Conservation (phyloP, 2,329 filamentous ascomycete genomes). For the Aspergillus novofumigatus region DNA sequence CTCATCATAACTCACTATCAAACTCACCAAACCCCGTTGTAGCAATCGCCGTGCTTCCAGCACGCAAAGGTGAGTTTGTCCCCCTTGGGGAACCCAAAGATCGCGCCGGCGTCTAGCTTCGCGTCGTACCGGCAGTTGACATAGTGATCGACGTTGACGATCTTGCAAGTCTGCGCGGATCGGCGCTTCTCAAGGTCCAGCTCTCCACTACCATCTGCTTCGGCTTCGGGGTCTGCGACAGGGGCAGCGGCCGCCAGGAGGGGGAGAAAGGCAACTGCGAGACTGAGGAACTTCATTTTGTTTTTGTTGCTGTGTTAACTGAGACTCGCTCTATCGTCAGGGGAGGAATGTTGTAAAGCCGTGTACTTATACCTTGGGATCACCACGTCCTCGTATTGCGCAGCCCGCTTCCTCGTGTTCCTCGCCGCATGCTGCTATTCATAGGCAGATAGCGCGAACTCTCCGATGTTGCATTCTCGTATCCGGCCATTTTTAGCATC, state of each 20-base stretch:
- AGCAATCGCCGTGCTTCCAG: conserved; percentile 9
- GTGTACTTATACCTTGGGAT: background rate
- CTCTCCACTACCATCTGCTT: background rate
- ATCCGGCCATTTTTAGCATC: background rate
- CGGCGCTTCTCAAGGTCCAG: background rate
- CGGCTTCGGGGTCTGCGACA: background rate
- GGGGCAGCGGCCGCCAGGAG: background rate
- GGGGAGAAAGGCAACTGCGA: background rate
- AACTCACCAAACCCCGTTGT: conserved; percentile 8
- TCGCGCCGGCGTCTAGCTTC: conserved; percentile 1
- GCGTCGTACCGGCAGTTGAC: conserved; percentile 9
- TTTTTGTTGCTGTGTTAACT: background rate
- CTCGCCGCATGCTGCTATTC: background rate
- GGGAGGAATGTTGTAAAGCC: background rate
- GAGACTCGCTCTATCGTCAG: too few species aligned
- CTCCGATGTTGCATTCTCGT: background rate
- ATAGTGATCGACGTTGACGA: conserved; percentile 8
- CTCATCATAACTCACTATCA: background rate
- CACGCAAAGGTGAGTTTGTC: conserved; percentile 6
- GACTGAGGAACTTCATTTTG: background rate
- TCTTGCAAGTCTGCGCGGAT: conserved; percentile 9
- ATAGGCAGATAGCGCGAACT: background rate
- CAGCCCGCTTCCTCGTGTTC: background rate
- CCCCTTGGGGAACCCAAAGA: conserved; percentile 8
- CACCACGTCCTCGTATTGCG: background rate